Evolutionary conservation across 805 yeast genomes (phyloP).

Genomic region (Yamadazyma paraphyllophila): DNA sequence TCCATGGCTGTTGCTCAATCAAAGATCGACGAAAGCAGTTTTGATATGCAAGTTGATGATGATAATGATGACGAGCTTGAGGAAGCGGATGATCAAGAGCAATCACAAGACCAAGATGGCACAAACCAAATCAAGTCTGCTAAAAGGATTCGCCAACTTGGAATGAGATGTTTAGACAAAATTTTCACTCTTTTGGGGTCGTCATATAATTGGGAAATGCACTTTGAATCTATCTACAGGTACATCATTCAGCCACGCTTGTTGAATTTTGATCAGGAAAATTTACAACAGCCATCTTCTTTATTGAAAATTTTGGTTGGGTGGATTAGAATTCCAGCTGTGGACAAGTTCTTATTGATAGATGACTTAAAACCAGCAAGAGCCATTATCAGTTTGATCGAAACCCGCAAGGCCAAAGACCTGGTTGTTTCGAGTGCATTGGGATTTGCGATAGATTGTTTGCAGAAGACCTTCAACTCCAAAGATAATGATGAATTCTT

Average conservation of each 20-base stretch:
- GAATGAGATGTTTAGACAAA: constrained; percentile 60
- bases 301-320: constrained; percentile 61
- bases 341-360: constrained; percentile 50
- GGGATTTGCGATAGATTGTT: constrained; percentile 50
- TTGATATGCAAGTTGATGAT: constrained; percentile 5
- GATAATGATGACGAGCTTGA: constrained; percentile 4
- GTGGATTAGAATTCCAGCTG: constrained; percentile 46
- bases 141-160: constrained; percentile 60
- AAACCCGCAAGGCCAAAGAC: constrained; percentile 60
- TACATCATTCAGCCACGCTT: constrained; percentile 65
- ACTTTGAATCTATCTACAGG: constrained; percentile 49
- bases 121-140: constrained; percentile 41
- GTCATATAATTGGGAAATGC: constrained; percentile 52
- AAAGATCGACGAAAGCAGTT: constrained; percentile 1
- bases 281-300: constrained; percentile 80
- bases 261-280: constrained; percentile 65
- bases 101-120: constrained; percentile 10
- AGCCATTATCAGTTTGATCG: constrained; percentile 56
- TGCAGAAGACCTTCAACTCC: constrained; percentile 32
- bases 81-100: constrained; percentile 16
- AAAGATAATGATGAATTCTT: constrained; percentile 46
- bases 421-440: constrained; percentile 57
- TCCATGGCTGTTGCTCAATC: constrained; percentile 53
- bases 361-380: constrained; percentile 55
- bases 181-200: constrained; percentile 55